Evolutionary conservation across 1,284 basidiomycete genomes (phyloP).

Genomic region (Puccinia hordei): DNA sequence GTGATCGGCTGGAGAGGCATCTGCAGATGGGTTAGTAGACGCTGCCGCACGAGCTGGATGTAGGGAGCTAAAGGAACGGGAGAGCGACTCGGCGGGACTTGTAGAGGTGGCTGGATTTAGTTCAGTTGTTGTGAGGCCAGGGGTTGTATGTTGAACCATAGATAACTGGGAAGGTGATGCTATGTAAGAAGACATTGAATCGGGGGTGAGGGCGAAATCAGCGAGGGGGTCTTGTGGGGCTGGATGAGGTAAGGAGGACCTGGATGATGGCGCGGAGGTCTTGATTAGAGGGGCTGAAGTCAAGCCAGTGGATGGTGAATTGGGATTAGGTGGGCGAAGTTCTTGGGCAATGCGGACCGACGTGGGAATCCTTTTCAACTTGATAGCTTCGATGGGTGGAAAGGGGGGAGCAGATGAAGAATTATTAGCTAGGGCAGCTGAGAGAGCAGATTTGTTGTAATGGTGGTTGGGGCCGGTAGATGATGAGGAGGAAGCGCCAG

Average conservation of each 20-base stretch:
- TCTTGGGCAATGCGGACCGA: conserved; percentile 64
- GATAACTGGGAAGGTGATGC: neutral
- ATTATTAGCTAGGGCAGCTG: conserved; percentile 49
- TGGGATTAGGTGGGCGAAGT: conserved; percentile 55
- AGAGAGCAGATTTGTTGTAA: conserved; percentile 49
- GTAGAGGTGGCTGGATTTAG: neutral
- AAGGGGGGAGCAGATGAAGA: conserved; percentile 42
- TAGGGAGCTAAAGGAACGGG: neutral
- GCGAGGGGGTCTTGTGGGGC: conserved; percentile 54
- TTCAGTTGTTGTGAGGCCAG: conserved; percentile 1
- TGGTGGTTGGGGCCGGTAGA: conserved; percentile 39
- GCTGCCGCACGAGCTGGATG: conserved; percentile 8
- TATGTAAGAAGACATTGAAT: conserved; percentile 3
- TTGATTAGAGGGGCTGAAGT: conserved; percentile 51
- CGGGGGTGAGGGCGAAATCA: conserved; percentile 44
- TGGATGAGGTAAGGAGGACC: conserved; percentile 56
- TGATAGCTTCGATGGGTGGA: conserved; percentile 60
- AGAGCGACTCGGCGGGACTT: conserved; percentile 31
- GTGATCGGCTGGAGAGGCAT: conserved; percentile 8
- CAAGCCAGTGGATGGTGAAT: conserved; percentile 31
- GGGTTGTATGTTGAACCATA: neutral
- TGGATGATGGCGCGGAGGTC: conserved; percentile 54
- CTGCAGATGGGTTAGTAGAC: neutral
- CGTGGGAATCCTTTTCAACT: conserved; percentile 64
- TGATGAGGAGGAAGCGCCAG: conserved; percentile 26